Evolutionary conservation across 768 basidiomycete genomes (phyloP), one percentile per base, ranked within the genome.

Genomic region (Trametes cingulata): DNA sequence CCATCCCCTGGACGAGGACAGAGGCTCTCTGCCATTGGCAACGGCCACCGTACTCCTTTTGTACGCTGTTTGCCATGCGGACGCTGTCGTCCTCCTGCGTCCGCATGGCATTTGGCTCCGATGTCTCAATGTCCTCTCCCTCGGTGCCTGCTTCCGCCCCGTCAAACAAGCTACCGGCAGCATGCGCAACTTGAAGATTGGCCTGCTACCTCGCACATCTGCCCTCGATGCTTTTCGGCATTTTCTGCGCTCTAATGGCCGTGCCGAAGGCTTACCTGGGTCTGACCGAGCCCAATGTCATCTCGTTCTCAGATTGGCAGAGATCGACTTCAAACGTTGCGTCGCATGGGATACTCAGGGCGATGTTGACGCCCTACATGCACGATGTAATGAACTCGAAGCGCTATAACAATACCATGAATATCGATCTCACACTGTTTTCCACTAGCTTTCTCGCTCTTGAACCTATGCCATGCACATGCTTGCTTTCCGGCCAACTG

Each of bases 111-210:
- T 25, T 15, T 15, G 3, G 10, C 14, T 35, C 33, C 13, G 10
- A 8, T 0, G 6, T 9, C 42, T 33, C 39, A 50, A 35, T 42
- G 19, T 14, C 56, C 56, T 43, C 37, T 35, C 48, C n/a, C n/a
- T 50, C 45, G 48, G 39, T 50, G 27, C 56, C 37, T 50, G 47
- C 42, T 47, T 41, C 37, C 14, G 15, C 47, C 29, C 29, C n/a
- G 50, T 57, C 27, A 57, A 20, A 41, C 42, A 24, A 48, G 46
- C 47, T 49, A 39, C n/a, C 25, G 45, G 54, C 35, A 39, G 25
- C 20, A 7, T n/a, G 19, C 33, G 35, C 36, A 40, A n/a, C n/a
- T n/a, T n/a, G n/a, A n/a, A 39, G 47, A 37, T n/a, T 9, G 7
- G 14, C 20, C 50, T 19, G 19, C 14, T 40, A 40, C 39, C 14